Evolutionary conservation across 495 filamentous ascomycete species (phyloP).

Genomic region (Aspergillus saccharolyticus): DNA sequence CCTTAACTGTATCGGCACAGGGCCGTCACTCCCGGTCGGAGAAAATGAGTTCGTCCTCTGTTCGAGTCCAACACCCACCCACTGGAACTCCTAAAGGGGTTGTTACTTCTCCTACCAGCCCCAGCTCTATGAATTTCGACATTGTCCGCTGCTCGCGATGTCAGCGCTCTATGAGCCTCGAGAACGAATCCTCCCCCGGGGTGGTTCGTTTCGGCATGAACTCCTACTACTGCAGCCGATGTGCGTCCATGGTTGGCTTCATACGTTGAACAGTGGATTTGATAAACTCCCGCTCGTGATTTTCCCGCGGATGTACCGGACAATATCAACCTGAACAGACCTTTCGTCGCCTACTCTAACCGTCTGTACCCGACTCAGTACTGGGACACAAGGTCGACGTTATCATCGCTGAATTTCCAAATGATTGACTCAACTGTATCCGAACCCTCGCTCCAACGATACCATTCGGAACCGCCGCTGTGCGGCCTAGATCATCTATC

Average conservation of each 20-base stretch:
- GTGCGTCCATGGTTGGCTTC: conserved; percentile 66
- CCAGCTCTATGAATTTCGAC: conserved; percentile 27
- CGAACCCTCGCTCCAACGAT: not conserved
- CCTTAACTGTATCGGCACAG: conserved; percentile 1
- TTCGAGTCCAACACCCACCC: conserved; percentile 34
- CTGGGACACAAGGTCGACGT: not conserved
- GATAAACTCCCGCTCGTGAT: not conserved
- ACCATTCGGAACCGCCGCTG: not conserved
- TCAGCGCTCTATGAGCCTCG: conserved; percentile 44
- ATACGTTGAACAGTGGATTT: conserved; percentile 45
- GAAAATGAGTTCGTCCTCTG: conserved; percentile 38
- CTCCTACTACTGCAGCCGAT: conserved; percentile 73
- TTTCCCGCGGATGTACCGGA: not conserved
- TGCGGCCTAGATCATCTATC: not conserved
- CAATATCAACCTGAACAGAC: not conserved
- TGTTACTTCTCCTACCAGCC: conserved; percentile 16
- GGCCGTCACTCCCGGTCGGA: conserved; percentile 4
- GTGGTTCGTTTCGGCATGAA: conserved; percentile 71
- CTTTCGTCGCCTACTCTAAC: not conserved
- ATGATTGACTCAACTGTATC: not conserved
- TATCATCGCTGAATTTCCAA: not conserved
- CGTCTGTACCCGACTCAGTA: not conserved
- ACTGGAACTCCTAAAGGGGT: conserved; percentile 18
- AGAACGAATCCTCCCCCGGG: conserved; percentile 37
- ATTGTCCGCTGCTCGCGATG: conserved; percentile 48